Conservation (phyloP, 106 monocot genomes). For the Allium fistulosum region DNA sequence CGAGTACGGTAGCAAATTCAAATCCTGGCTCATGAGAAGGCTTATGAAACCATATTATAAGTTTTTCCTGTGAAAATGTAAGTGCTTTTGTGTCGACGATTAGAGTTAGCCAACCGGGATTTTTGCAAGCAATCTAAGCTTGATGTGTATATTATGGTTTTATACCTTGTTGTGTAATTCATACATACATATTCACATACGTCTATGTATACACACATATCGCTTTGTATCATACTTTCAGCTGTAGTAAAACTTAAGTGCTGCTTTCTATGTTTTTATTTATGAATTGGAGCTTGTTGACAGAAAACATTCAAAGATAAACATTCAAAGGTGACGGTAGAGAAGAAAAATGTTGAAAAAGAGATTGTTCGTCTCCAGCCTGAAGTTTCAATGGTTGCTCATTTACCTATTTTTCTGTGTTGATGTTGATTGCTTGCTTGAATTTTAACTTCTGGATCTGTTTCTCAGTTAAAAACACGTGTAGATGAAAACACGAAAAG, state of each 20-base stretch:
- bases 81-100: too few species aligned
- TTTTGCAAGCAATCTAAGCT: too few species aligned
- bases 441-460: constrained; percentile 1
- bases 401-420: neutral
- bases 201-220: too few species aligned
- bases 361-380: constrained; percentile 66
- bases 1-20: too few species aligned
- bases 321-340: constrained; percentile 50
- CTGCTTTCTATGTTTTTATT: constrained; percentile 2
- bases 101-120: too few species aligned
- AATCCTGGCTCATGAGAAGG: too few species aligned
- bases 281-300: constrained; percentile 10
- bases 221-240: too few species aligned
- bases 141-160: too few species aligned
- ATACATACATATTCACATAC: too few species aligned
- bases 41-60: too few species aligned
- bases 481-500: constrained; percentile 59
- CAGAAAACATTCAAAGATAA: constrained; percentile 78
- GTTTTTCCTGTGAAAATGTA: too few species aligned
- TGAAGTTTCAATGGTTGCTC: constrained; percentile 62
- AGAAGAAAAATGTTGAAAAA: constrained; percentile 62
- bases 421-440: neutral
- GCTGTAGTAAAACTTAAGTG: neutral
- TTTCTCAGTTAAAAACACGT: constrained; percentile 42
- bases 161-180: too few species aligned